A percentile compares a stretch with the other conserved stretches of the same genome.
These are phyloP conservation scores for Colletotrichum gigasporum DNA, from an alignment of 2,329 filamentous ascomycete genomes.

Conservation along the genomic window DNA sequence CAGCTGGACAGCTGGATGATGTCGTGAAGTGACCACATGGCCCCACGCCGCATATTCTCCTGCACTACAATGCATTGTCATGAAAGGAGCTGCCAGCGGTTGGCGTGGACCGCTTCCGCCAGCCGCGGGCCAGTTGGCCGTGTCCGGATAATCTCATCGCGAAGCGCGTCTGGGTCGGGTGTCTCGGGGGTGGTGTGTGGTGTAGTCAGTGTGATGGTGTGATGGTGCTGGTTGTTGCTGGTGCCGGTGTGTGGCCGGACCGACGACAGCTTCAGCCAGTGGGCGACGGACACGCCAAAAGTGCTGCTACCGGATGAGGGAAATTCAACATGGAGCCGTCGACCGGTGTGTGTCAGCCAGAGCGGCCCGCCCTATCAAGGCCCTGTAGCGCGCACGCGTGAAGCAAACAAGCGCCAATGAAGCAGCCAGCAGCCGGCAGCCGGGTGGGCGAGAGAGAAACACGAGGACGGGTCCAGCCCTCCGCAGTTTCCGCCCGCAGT, in stretches of 20 bases:
- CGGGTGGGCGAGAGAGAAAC: neutral
- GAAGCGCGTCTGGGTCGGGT: conserved; percentile 9
- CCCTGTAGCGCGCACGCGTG: conserved; percentile 1
- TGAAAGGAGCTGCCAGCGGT: conserved; percentile 19
- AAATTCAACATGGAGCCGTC: neutral
- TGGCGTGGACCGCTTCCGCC: conserved; percentile 25
- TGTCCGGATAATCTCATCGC: conserved; percentile 5
- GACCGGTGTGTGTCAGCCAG: conserved; percentile 18
- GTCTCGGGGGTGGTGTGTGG: neutral
- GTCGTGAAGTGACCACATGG: conserved; percentile 15
- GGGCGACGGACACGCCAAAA: conserved; percentile 17
- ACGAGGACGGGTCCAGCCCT: conserved; percentile 9
- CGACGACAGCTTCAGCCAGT: conserved; percentile 9
- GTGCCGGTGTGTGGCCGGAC: conserved; percentile 1
- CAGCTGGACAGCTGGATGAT: conserved; percentile 7
- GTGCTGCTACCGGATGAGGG: conserved; percentile 1
- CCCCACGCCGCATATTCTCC: conserved; percentile 25
- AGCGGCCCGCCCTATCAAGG: conserved; percentile 5
- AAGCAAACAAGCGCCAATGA: conserved; percentile 9
- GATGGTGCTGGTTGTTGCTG: neutral
- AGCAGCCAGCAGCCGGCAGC: conserved; percentile 7
- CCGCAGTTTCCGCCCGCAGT: conserved; percentile 13
- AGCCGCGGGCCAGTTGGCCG: neutral
- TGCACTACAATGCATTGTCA: conserved; percentile 27
- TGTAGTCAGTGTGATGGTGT: neutral